These are phyloP conservation scores for Coffea humblotiana DNA, from an alignment of 305 asterid genomes.

Conservation along the genomic window DNA sequence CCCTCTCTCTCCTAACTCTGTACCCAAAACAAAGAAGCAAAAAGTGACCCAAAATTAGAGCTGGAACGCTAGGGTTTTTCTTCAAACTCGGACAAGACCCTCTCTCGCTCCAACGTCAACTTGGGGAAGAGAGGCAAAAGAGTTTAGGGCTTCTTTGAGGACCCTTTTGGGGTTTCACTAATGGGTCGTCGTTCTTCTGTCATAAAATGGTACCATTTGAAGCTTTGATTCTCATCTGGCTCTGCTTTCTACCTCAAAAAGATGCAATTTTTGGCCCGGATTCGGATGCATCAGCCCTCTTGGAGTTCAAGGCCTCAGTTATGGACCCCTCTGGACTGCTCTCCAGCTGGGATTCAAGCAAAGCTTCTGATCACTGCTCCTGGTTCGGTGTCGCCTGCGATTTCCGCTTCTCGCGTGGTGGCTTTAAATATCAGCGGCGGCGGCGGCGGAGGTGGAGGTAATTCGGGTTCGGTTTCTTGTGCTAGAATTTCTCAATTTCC, in stretches of 20 bases:
- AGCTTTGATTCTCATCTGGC: conserved; percentile 52
- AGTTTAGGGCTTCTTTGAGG: conserved; percentile 32
- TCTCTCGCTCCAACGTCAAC: conserved; percentile 16
- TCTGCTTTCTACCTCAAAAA: conserved; percentile 42
- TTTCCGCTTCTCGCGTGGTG: conserved; percentile 57
- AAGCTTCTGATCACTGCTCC: conserved; percentile 52
- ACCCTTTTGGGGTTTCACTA: conserved; percentile 52
- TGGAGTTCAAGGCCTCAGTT: conserved; percentile 68
- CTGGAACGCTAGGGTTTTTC: conserved; percentile 29
- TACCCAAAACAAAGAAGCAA: conserved; percentile 23
- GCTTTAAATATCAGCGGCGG: conserved; percentile 62
- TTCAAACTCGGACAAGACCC: conserved; percentile 5
- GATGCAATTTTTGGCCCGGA: conserved; percentile 44
- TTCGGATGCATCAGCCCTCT: conserved; percentile 71
- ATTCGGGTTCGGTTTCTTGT: conserved; percentile 51
- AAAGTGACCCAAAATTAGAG: conserved; percentile 35
- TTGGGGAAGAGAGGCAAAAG: conserved; percentile 27
- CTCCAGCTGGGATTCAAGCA: conserved; percentile 51
- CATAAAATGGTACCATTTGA: conserved; percentile 61
- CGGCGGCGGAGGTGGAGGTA: conserved; percentile 32
- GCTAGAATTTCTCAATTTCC: conserved; percentile 71
- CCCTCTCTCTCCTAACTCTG: conserved; percentile 30
- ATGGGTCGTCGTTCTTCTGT: conserved; percentile 63
- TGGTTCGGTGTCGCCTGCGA: conserved; percentile 78
- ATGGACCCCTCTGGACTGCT: conserved; percentile 63